These are phyloP conservation scores for Diaporthe nobilis DNA, from an alignment of 2,329 filamentous ascomycete genomes.

Conservation along the genomic window DNA sequence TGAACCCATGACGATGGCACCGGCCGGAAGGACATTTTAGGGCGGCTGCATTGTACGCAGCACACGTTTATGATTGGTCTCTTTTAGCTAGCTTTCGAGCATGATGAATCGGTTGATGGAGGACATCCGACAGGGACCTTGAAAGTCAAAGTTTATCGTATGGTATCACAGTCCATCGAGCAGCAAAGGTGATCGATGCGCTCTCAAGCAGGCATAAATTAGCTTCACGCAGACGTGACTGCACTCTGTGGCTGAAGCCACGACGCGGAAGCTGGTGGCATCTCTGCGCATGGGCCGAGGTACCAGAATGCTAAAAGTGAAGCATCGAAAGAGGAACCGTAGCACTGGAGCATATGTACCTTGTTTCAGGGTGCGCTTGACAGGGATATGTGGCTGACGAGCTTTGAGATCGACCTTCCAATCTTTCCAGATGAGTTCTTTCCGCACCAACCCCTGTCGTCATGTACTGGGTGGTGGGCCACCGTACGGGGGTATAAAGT, in stretches of 20 bases:
- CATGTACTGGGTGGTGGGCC: not conserved
- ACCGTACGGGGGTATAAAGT: conserved; percentile 19
- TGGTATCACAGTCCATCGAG: not conserved
- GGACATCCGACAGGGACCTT: conserved; percentile 6
- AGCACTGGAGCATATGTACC: conserved; percentile 38
- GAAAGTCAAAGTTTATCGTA: not conserved
- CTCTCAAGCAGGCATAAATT: not conserved
- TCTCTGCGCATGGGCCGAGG: conserved; percentile 9
- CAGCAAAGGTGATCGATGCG: not conserved
- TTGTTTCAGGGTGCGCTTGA: conserved; percentile 41
- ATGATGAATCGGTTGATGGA: conserved; percentile 20
- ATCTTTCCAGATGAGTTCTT: conserved; percentile 41
- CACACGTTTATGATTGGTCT: conserved; percentile 21
- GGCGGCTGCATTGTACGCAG: conserved; percentile 2
- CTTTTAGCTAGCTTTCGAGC: conserved; percentile 14
- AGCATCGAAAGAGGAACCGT: conserved; percentile 39
- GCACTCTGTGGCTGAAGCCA: not conserved
- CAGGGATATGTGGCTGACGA: conserved; percentile 37
- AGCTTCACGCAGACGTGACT: not conserved
- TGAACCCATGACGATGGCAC: conserved; percentile 37
- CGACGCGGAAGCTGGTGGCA: conserved; percentile 16
- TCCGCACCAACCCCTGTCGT: conserved; percentile 38
- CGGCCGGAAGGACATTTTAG: conserved; percentile 29
- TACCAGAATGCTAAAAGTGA: conserved; percentile 28
- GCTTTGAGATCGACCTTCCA: conserved; percentile 39